Conservation (phyloP, 148 eudicot genomes). For the Persicaria tinctoria region DNA sequence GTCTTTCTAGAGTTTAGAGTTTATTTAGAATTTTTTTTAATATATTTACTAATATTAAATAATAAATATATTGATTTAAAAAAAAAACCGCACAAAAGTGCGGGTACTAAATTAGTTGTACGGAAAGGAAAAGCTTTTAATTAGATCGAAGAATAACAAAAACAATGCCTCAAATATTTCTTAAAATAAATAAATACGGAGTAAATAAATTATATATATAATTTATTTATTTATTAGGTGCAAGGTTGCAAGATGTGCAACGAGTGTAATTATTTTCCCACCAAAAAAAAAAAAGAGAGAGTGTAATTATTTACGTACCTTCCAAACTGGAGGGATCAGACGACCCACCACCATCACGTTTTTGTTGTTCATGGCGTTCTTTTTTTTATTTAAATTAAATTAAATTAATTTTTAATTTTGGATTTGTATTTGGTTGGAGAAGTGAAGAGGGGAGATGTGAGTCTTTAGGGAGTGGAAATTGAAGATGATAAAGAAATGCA, state of each 20-base stretch:
- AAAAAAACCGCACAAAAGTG: too few relatives aligned
- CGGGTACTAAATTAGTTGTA: too few relatives aligned
- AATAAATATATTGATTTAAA: too few relatives aligned
- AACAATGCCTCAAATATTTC: not conserved
- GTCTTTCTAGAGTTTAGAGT: too few relatives aligned
- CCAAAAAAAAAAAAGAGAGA: not conserved
- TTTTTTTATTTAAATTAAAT: too few relatives aligned
- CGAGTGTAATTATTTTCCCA: not conserved
- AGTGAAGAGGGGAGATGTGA: not conserved
- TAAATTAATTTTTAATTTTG: not conserved
- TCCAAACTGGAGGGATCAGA: conserved; percentile 8
- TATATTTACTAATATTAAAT: too few relatives aligned
- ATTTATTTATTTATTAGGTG: not conserved
- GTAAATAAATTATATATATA: too few relatives aligned
- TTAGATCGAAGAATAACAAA: not conserved
- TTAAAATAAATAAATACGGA: too few relatives aligned
- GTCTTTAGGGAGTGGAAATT: not conserved
- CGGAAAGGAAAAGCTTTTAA: too few relatives aligned
- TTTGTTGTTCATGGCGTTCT: conserved; percentile 1
- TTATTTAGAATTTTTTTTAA: too few relatives aligned
- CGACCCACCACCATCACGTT: not conserved
- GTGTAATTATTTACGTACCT: not conserved
- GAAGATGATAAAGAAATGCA: not conserved
- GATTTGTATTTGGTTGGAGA: not conserved
- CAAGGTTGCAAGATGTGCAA: not conserved